Evolutionary conservation across 805 yeast species (phyloP).

Genomic region (Yamadazyma tumulicola): DNA sequence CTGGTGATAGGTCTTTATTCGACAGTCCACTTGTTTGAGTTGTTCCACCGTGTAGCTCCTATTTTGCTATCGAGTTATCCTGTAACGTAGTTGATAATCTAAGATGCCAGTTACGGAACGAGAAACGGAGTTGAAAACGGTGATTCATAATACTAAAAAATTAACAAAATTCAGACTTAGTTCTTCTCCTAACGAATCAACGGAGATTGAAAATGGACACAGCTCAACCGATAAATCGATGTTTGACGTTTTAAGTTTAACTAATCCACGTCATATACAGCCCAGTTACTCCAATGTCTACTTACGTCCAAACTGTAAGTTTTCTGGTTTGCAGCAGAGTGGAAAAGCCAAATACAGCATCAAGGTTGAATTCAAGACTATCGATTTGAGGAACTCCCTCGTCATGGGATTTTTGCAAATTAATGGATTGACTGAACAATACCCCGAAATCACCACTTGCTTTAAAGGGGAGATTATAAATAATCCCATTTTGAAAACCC

Average conservation of each 20-base stretch:
- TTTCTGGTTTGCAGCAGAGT: slow-evolving; percentile 68
- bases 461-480: slow-evolving; percentile 72
- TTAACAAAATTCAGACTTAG: too few relatives aligned
- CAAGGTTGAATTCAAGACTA: slow-evolving; percentile 62
- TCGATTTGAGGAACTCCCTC: slow-evolving; percentile 54
- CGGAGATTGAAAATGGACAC: neutral
- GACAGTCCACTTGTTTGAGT: too few relatives aligned
- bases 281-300: slow-evolving; percentile 39
- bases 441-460: slow-evolving; percentile 66
- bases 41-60: too few relatives aligned
- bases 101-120: slow-evolving; percentile 14
- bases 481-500: slow-evolving; percentile 23
- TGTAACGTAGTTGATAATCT: too few relatives aligned
- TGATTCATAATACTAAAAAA: too few relatives aligned
- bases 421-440: slow-evolving; percentile 58
- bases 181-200: neutral
- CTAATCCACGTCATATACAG: slow-evolving; percentile 6
- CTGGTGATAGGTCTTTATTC: too few relatives aligned
- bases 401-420: slow-evolving; percentile 62
- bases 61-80: too few relatives aligned
- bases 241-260: slow-evolving; percentile 9
- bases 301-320: slow-evolving; percentile 59
- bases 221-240: neutral
- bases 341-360: slow-evolving; percentile 65
- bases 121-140: slow-evolving; percentile 2